phyloP scores from a whole-genome alignment of 1,284 basidiomycete species.

The Moesziomyces sp. region DNA sequence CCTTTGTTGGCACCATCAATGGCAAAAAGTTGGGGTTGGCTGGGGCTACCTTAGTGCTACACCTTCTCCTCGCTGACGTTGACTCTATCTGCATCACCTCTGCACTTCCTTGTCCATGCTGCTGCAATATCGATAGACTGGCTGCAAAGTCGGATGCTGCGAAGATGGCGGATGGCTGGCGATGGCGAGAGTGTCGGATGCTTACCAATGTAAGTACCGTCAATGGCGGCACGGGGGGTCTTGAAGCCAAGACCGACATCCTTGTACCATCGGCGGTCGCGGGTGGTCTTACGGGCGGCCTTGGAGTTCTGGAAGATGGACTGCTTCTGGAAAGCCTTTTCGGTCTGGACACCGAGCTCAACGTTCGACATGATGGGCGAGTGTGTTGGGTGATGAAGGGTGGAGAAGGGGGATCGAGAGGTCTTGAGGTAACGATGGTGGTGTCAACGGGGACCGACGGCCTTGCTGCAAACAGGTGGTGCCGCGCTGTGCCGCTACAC shows the following conservation, averaged over 20 bases:
- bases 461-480: constrained; percentile 8
- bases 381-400: constrained; percentile 29
- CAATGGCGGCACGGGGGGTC: constrained; percentile 95
- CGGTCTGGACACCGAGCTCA: constrained; percentile 66
- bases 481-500: constrained; percentile 1
- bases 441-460: constrained; percentile 38
- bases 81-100: too few species aligned
- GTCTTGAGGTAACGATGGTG: constrained; percentile 38
- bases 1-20: too few species aligned
- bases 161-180: not conserved
- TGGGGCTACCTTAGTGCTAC: too few species aligned
- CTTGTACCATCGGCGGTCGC: constrained; percentile 98
- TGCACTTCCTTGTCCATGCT: not conserved
- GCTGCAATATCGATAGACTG: not conserved
- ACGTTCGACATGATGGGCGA: constrained; percentile 64
- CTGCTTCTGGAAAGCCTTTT: constrained; percentile 82
- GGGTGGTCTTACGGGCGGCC: constrained; percentile 87
- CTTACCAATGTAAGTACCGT: constrained; percentile 88
- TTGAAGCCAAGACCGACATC: constrained; percentile 69
- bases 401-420: constrained; percentile 29
- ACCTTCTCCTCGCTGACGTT: too few species aligned
- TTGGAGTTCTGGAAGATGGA: constrained; percentile 98
- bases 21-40: too few species aligned
- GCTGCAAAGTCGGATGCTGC: not conserved
- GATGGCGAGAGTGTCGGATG: constrained; percentile 15